Base-by-base conservation (phyloP, 2,329 filamentous ascomycete species). In the Ambrosiella cleistominuta region DNA sequence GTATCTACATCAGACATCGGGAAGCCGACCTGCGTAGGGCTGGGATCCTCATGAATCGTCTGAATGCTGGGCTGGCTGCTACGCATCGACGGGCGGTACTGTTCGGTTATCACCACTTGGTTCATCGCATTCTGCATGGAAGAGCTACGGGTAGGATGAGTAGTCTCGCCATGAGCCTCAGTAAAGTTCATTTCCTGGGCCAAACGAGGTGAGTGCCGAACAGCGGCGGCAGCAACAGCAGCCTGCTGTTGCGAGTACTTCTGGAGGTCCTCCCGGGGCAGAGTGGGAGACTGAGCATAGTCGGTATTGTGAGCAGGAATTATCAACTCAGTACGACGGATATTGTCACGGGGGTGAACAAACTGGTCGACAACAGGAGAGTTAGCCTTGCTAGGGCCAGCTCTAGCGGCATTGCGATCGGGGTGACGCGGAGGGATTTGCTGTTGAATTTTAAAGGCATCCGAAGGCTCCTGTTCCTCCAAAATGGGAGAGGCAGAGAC, bases 401-500 rank as follows among this genome's bases (percentile, higher is more conserved):
- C 17, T 5, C 54, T 54, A 11, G 35, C 6, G 4, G 45, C 12
- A 19, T 47, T 15, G 50, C 58, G 55, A 35, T 60, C 58, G 17
- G 59, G 56, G 17, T 52, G 56, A 6, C 53, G 56, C 6, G 50
- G 39, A 27, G 59, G 53, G 9, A 44, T 37, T 7, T 45, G 56
- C 6, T 37, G 58, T 8, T 37, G 56, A 55, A 57, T 50, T 12
- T 60, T 56, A 42, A 62, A 62, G 11, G 61, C 57, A n/a, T 65
- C 65, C 2, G 61, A 60, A 56, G 75, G 72, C 17, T 75, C 72
- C 0, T 68, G 71, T 61, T 75, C 74, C 0, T 73, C 74, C 42
- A 76, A 74, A 0, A 72, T 70, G 15, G 54, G 58, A n/a, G 60
- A 60, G 15, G 60, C 60, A 53, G 60, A 56, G 4, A 61, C 57